A percentile compares a stretch with the other conserved stretches of the same genome.
Conservation (phyloP, 495 filamentous ascomycete genomes). For the Xylaria venustula region DNA sequence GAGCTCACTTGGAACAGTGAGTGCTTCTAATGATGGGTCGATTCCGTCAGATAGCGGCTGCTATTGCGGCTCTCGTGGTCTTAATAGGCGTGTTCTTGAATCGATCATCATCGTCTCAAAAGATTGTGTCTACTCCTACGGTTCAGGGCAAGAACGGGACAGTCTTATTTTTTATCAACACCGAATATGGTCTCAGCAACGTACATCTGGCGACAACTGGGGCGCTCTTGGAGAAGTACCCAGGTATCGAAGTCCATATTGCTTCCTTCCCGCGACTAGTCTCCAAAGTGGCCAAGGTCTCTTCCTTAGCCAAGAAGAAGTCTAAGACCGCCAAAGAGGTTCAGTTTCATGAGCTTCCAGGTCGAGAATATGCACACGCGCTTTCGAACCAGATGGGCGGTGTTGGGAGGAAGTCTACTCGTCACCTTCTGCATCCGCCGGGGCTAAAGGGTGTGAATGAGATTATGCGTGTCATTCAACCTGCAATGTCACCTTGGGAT, state of each 20-base stretch:
- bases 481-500: slow-evolving; percentile 12
- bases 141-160: slow-evolving; percentile 18
- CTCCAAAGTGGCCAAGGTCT: slow-evolving; percentile 15
- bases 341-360: slow-evolving; percentile 21
- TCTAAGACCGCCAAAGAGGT: slow-evolving; percentile 8
- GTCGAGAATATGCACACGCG: not conserved
- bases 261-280: slow-evolving; percentile 20
- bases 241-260: slow-evolving; percentile 22
- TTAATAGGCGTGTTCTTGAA: slow-evolving; percentile 1
- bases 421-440: not conserved
- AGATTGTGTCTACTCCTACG: not conserved
- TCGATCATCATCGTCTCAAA: not conserved
- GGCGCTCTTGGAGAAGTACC: slow-evolving; percentile 21
- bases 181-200: slow-evolving; percentile 24
- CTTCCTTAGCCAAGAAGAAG: not conserved
- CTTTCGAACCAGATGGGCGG: not conserved
- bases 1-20: not conserved
- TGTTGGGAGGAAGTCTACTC: not conserved
- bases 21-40: slow-evolving; percentile 2
- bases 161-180: slow-evolving; percentile 24
- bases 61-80: slow-evolving; percentile 4
- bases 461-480: not conserved
- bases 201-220: slow-evolving; percentile 24
- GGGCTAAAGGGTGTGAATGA: not conserved
- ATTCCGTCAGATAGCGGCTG: not conserved